Base-by-base conservation (phyloP, 116 monocot species). In the Phalaenopsis hybrid region DNA sequence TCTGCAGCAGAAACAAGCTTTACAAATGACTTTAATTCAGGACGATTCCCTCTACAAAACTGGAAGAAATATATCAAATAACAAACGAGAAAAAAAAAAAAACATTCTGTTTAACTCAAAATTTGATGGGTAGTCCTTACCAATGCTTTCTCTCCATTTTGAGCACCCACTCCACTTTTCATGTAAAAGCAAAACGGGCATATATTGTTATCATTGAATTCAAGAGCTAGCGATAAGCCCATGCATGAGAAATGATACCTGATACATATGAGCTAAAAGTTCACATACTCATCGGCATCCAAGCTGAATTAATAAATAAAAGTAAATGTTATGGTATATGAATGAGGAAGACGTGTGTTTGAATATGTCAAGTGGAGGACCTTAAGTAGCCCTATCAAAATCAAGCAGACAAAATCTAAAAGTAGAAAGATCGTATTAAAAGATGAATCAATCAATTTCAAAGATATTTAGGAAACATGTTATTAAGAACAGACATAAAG, bases 201-300 rank as follows among this genome's bases (percentile, higher is more conserved):
- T 23, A 81, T 44, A 80, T 37, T 6, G 37, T 72, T 13, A 72
- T 72, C 72, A 12, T 87, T 87, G 34, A 85, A 86, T 58, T 81
- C 82, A 74, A 78, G 82, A 79, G 84, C 79, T 80, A 84, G 61
- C 48, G 83, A 83, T 73, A 82, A 82, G 37, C 83, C 85, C 80
- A 84, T 80, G 78, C 94, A 94, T 67, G 89, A 89, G 73, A 81
- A 85, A 85, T 94, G 94, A 74, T 87, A 94, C 84, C 94, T 94
- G 5, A 78, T 18, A 44, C 78, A 83, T 16, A 68, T 68, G 8
- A 68, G 31, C 68, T 4, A 72, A 72, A 37, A 37, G 72, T 72
- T 72, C 37, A 72, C 37, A 72, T 72, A 72, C 37, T 25, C 37
- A 15, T 12, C 37, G 37, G 72, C 34, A 72, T 12, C 41, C 37